Conservation (phyloP, 352 stramenopile species). For the Phytophthora nicotianae region DNA sequence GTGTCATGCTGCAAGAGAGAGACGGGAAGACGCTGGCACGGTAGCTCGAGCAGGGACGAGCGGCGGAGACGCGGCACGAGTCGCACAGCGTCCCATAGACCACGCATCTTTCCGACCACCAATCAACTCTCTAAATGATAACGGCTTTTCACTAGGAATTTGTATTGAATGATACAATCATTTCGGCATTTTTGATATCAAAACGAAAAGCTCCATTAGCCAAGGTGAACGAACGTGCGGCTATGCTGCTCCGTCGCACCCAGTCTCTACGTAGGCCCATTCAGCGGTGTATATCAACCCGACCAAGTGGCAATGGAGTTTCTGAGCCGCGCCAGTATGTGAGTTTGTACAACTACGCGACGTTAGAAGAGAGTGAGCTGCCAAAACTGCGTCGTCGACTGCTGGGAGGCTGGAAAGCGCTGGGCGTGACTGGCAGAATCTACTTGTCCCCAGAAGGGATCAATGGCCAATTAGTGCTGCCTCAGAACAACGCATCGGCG, state of each 20-base stretch:
- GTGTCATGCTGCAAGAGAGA: neutral
- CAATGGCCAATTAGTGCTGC: slow-evolving; percentile 95
- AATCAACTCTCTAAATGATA: slow-evolving; percentile 13
- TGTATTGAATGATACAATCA: slow-evolving; percentile 20
- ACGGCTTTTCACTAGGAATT: slow-evolving; percentile 18
- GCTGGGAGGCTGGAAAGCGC: slow-evolving; percentile 42
- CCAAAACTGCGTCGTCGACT: slow-evolving; percentile 37
- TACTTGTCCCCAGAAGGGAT: slow-evolving; percentile 93
- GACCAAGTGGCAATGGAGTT: slow-evolving; percentile 1
- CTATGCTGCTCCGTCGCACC: slow-evolving; percentile 17
- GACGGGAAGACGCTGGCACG: slow-evolving; percentile 2
- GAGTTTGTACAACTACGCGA: slow-evolving; percentile 57
- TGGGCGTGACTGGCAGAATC: slow-evolving; percentile 66
- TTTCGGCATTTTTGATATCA: slow-evolving; percentile 2
- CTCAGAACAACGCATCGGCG: slow-evolving; percentile 66
- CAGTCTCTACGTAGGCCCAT: slow-evolving; percentile 4
- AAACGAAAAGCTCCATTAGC: slow-evolving; percentile 7
- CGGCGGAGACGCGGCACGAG: slow-evolving; percentile 13
- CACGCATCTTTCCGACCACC: slow-evolving; percentile 19
- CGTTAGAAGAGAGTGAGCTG: slow-evolving; percentile 35
- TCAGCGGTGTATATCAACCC: slow-evolving; percentile 14
- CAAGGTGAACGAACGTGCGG: slow-evolving; percentile 14
- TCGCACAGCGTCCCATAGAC: slow-evolving; percentile 3
- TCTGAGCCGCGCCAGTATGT: slow-evolving; percentile 39
- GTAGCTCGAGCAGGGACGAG: slow-evolving; percentile 21